Base-by-base conservation (phyloP, 257 asterid genomes). In the Rubia yunnanensis region DNA sequence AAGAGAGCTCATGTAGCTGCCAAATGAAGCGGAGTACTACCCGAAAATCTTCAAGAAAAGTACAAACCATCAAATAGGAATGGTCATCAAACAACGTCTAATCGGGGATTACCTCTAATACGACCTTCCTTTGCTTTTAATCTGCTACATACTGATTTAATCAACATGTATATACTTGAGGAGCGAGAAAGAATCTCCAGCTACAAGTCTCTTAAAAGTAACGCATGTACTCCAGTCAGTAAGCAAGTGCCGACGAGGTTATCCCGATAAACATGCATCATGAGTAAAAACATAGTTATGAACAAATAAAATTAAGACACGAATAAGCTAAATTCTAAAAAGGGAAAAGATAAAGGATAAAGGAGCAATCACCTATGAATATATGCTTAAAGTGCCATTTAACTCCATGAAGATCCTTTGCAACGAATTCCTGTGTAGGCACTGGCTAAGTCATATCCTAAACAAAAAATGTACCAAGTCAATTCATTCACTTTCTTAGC, bases 1-100 rank as follows among this genome's bases (percentile, higher is more conserved):
- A 63, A 92, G 85, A 62, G 97, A 92, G 31, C 99, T 22, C 91
- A 85, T 79, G 97, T 83, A 44, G 99, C 99, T 78, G 99, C 99
- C 81, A 92, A 83, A 81, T 92, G 99, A 67, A 92, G 97, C n/a
- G 99, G 95, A 55, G 97, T 84, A 70, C 97, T 89, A 26, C 97
- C 94, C 0, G 86, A 87, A 71, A 78, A 90, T 66, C 99, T 90
- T 86, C 49, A 64, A 50, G 5, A 27, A 59, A 26, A 66, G n/a
- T 11, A 48, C 67, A n/a, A 73, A 53, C 14, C 48, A 66, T 18
- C 1, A 50, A 65, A 54, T n/a, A n/a, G n/a, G n/a, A n/a, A n/a
- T n/a, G n/a, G n/a, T n/a, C n/a, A n/a, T n/a, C n/a, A n/a, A n/a
- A n/a, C n/a, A n/a, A n/a, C n/a, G n/a, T n/a, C n/a, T n/a, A n/a